Evolutionary conservation across 306 rosid species (phyloP).

Genomic region (Medicago arabica): DNA sequence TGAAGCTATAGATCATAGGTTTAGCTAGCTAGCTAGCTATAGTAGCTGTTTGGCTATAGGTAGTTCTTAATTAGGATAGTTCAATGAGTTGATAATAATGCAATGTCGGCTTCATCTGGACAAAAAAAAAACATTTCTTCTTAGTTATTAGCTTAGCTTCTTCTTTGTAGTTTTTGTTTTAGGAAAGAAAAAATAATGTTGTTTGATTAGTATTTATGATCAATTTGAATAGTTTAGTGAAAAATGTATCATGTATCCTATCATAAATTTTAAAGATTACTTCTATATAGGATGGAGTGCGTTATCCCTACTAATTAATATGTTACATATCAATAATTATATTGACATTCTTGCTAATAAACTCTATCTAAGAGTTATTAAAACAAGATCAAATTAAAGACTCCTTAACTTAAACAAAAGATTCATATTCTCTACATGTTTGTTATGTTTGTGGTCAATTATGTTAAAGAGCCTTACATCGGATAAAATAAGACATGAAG

Average conservation of each 20-base stretch:
- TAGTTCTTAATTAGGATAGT: slow-evolving; percentile 6
- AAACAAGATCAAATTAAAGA: too few relatives aligned
- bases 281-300: too few relatives aligned
- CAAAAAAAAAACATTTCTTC: background rate
- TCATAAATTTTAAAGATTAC: too few relatives aligned
- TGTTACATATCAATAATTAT: too few relatives aligned
- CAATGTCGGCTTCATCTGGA: slow-evolving; percentile 14
- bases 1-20: background rate
- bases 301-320: too few relatives aligned
- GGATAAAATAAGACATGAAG: too few relatives aligned
- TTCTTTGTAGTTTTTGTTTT: slow-evolving; percentile 3
- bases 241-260: background rate
- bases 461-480: too few relatives aligned
- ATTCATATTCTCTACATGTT: too few relatives aligned
- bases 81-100: slow-evolving; percentile 6
- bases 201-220: background rate
- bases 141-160: background rate
- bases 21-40: slow-evolving; percentile 36
- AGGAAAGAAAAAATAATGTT: background rate
- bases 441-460: too few relatives aligned
- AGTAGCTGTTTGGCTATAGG: slow-evolving; percentile 16
- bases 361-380: too few relatives aligned
- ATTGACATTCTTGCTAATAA: too few relatives aligned
- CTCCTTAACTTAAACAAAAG: too few relatives aligned
- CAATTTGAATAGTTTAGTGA: background rate